These are phyloP conservation scores for Botryotinia convoluta DNA, from an alignment of 2,329 filamentous ascomycete species.

Conservation along the genomic window DNA sequence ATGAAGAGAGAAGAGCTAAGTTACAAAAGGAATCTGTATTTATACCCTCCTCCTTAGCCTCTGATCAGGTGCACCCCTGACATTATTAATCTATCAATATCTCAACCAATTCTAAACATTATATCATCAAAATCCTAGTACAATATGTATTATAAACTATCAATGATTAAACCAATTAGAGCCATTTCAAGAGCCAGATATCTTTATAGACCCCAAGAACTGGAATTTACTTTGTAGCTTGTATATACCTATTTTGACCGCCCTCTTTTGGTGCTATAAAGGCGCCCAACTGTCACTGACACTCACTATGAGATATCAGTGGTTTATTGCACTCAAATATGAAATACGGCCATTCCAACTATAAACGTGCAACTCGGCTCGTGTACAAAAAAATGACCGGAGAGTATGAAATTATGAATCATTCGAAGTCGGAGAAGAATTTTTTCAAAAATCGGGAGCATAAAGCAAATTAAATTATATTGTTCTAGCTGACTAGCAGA, in stretches of 20 bases:
- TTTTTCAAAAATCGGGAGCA: too few relatives aligned
- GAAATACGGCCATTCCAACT: not conserved
- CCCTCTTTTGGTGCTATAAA: not conserved
- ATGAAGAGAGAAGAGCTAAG: too few relatives aligned
- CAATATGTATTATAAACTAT: not conserved
- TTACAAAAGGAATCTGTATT: too few relatives aligned
- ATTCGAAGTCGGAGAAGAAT: not conserved
- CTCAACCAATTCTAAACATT: too few relatives aligned
- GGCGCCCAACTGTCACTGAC: not conserved
- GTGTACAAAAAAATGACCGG: not conserved
- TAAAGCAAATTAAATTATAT: constrained; percentile 1
- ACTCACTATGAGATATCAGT: not conserved
- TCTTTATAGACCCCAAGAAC: not conserved
- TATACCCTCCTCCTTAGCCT: too few relatives aligned
- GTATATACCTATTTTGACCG: not conserved
- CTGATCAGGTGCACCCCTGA: too few relatives aligned
- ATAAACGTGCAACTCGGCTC: not conserved
- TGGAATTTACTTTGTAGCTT: not conserved
- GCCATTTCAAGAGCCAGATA: not conserved
- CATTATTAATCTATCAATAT: too few relatives aligned
- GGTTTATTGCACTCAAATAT: not conserved
- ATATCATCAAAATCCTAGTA: too few relatives aligned
- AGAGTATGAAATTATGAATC: not conserved
- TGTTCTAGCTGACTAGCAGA: constrained; percentile 5
- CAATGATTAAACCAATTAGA: not conserved